These are phyloP conservation scores for Nakaseomyces bracarensis DNA, from an alignment of 1,139 yeast species.

Conservation along the genomic window DNA sequence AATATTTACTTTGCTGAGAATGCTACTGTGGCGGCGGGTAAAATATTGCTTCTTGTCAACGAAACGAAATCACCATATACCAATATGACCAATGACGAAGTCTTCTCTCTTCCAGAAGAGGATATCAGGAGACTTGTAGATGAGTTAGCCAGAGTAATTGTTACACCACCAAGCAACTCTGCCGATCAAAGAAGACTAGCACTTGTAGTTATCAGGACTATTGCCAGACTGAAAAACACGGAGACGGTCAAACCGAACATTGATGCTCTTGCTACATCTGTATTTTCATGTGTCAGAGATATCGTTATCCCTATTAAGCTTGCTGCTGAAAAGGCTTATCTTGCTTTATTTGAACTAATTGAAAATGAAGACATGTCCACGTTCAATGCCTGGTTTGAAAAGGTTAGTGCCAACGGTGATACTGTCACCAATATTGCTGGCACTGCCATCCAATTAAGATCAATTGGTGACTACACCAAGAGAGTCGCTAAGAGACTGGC, in stretches of 20 bases:
- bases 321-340: slow-evolving; percentile 88
- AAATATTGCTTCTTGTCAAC: slow-evolving; percentile 49
- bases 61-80: slow-evolving; percentile 38
- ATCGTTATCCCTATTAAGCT: slow-evolving; percentile 80
- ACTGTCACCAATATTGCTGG: slow-evolving; percentile 39
- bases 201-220: slow-evolving; percentile 66
- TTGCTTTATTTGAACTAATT: slow-evolving; percentile 63
- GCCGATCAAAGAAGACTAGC: slow-evolving; percentile 76
- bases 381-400: slow-evolving; percentile 54
- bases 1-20: slow-evolving; percentile 63
- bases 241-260: slow-evolving; percentile 44
- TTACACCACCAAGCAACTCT: slow-evolving; percentile 52
- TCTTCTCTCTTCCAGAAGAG: slow-evolving; percentile 36
- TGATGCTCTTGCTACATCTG: slow-evolving; percentile 57
- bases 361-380: slow-evolving; percentile 53
- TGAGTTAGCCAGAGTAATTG: slow-evolving; percentile 44
- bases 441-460: slow-evolving; percentile 52
- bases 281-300: slow-evolving; percentile 79
- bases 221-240: slow-evolving; percentile 53
- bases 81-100: slow-evolving; percentile 21
- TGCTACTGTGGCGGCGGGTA: slow-evolving; percentile 78
- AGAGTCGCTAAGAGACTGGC: slow-evolving; percentile 84
- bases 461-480: slow-evolving; percentile 78
- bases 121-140: slow-evolving; percentile 36
- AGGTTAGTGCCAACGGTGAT: slow-evolving; percentile 22